Base-by-base conservation (phyloP, 192 early-diverging fungal genomes). In the Backusella westeae region DNA sequence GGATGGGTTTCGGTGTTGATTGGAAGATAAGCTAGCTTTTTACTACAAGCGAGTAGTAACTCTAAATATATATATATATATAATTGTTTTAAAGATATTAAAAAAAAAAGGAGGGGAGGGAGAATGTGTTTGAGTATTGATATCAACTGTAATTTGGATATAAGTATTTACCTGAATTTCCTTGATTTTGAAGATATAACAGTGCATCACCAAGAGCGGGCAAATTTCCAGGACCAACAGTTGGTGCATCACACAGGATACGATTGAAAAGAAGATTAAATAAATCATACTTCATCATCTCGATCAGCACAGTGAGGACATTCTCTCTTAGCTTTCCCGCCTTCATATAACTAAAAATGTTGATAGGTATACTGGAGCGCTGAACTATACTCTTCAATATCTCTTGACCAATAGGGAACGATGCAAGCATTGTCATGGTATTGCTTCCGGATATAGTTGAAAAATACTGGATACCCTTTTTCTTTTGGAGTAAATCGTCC, bases 161-260 rank as follows among this genome's bases (percentile, higher is more conserved):
- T 6, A 21, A 63, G 0, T 12, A 63, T 14, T 34, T 46, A 71
- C 70, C 70, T 14, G 15, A 4, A 21, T 70, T 70, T n/a, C 70
- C 70, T 17, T 71, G 12, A 41, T 71, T 23, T 71, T 44, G 70
- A 32, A 71, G 29, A 49, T 42, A 71, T 29, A 71, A 1, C 46
- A 71, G 70, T 5, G 44, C 70, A 46, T 71, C 70, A 6, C 26
- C 26, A 15, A 46, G 17, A 29, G 44, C 70, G 2, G 70, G 42
- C 1, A 49, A 23, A n/a, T 29, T 42, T n/a, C 70, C 70, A 1
- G 44, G 44, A 15, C 70, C 44, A 14, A 49, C 12, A 44, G 41
- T 44, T 32, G 41, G 26, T 23, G 70, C 35, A 71, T 71, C 70
- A 34, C n/a, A 32, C 23, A 71, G 17, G 12, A 71, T 49, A 29